phyloP scores from a whole-genome alignment of 306 rosid genomes.

The Boehmeria nivea region DNA sequence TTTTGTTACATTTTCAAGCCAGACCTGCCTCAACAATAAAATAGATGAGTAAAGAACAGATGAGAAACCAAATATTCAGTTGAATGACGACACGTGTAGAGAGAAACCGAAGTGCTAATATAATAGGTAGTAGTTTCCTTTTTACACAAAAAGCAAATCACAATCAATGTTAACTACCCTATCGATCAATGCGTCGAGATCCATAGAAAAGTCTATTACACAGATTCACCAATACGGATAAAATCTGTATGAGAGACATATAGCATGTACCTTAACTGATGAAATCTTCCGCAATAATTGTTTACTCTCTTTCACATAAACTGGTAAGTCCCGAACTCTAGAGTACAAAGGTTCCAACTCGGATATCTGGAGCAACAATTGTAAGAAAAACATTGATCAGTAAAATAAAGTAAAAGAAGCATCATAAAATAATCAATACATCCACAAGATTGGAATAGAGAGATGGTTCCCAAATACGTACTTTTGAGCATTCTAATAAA shows the following conservation, averaged over 20 bases:
- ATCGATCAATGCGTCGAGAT: too few relatives aligned
- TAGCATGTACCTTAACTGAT: conserved; percentile 45
- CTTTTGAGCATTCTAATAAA: conserved; percentile 48
- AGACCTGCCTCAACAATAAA: conserved; percentile 45
- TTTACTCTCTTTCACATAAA: conserved; percentile 53
- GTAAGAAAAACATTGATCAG: conserved; percentile 19
- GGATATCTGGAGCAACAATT: conserved; percentile 49
- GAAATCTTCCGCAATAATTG: conserved; percentile 47
- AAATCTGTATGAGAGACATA: too few relatives aligned
- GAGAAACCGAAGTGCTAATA: too few relatives aligned
- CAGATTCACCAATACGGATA: too few relatives aligned
- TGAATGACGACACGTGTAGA: too few relatives aligned
- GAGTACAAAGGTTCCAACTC: conserved; percentile 73
- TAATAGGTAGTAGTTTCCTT: too few relatives aligned
- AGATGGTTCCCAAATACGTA: conserved; percentile 19
- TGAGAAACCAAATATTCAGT: too few relatives aligned
- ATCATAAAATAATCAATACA: conserved; percentile 10
- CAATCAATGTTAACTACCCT: too few relatives aligned
- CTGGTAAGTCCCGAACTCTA: conserved; percentile 55
- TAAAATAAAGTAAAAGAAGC: conserved; percentile 29
- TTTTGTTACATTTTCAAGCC: conserved; percentile 52
- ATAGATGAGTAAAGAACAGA: conserved; percentile 14
- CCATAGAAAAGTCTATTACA: too few relatives aligned
- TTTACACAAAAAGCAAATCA: too few relatives aligned
- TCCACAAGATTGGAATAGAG: not conserved